Conservation (phyloP, 2,329 filamentous ascomycete genomes). For the Didymella lethalis region DNA sequence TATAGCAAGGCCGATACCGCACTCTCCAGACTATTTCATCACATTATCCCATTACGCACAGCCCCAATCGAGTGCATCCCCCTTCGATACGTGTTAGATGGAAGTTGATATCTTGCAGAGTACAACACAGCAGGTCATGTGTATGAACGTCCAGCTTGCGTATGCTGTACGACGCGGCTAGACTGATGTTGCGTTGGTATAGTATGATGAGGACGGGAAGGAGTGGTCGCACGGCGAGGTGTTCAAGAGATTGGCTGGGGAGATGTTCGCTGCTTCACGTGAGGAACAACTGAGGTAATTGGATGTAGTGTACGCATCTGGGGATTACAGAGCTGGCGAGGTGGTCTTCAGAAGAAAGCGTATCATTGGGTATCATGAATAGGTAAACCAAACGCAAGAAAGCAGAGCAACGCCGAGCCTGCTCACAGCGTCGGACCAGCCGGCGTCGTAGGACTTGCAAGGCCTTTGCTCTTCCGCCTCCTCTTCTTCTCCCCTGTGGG, state of each 20-base stretch:
- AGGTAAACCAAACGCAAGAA: background rate
- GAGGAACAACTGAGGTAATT: background rate
- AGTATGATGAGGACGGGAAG: background rate
- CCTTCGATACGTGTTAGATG: background rate
- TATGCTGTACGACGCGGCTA: constrained; percentile 1
- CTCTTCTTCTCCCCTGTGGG: constrained; percentile 44
- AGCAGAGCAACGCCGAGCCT: background rate
- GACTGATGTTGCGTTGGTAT: constrained; percentile 8
- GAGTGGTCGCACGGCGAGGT: background rate
- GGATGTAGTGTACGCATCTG: background rate
- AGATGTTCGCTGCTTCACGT: background rate
- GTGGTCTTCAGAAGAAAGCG: background rate
- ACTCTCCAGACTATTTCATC: no score
- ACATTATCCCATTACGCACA: no score
- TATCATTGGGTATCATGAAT: background rate
- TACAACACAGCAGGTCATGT: constrained; percentile 5
- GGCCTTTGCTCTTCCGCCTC: constrained; percentile 51
- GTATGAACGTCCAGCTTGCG: constrained; percentile 1
- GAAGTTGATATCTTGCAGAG: background rate
- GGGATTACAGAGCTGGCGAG: background rate
- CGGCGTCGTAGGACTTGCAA: constrained; percentile 47
- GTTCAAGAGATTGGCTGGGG: background rate
- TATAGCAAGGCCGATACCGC: no score
- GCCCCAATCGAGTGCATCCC: no score
- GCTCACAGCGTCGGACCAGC: constrained; percentile 18